These are phyloP conservation scores for Epichloe hybrida DNA, from an alignment of 2,329 filamentous ascomycete species.

Conservation along the genomic window DNA sequence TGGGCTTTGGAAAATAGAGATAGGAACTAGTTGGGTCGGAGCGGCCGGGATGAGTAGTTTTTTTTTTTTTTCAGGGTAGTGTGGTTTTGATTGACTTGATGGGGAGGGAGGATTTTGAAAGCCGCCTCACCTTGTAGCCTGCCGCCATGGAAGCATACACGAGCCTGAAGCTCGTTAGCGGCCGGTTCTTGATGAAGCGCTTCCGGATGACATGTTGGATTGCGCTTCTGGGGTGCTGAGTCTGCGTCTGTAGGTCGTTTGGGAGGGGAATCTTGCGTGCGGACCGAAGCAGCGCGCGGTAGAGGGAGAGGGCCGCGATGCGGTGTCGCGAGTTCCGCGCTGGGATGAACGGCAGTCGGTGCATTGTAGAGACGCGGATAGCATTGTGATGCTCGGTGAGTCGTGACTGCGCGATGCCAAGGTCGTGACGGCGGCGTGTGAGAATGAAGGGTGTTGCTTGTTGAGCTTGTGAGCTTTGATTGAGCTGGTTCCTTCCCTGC, in stretches of 20 bases:
- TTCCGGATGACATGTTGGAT: slow-evolving; percentile 40
- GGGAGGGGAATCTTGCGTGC: slow-evolving; percentile 40
- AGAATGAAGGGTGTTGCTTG: too few species aligned
- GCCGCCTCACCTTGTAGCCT: slow-evolving; percentile 46
- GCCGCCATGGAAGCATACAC: slow-evolving; percentile 48
- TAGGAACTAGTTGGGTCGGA: slow-evolving; percentile 19
- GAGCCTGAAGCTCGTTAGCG: slow-evolving; percentile 44
- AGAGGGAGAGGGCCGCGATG: slow-evolving; percentile 52
- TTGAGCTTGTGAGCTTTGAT: neutral
- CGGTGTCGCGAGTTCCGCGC: slow-evolving; percentile 39
- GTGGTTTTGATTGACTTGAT: too few species aligned
- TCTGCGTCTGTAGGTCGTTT: slow-evolving; percentile 19
- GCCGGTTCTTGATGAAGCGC: slow-evolving; percentile 46
- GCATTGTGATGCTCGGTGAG: neutral
- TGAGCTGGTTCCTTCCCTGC: neutral
- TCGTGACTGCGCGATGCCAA: too few species aligned
- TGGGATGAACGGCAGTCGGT: slow-evolving; percentile 27
- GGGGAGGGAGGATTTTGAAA: too few species aligned
- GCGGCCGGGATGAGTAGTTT: neutral
- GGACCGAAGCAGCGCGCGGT: slow-evolving; percentile 52
- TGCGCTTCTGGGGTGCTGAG: slow-evolving; percentile 8
- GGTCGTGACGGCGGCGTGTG: too few species aligned
- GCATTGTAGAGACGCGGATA: slow-evolving; percentile 9
- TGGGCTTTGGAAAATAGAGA: slow-evolving; percentile 26
- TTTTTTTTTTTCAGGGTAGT: neutral